Conservation (phyloP, 2,329 filamentous ascomycete genomes). For the Chaetomiaceae sp. region DNA sequence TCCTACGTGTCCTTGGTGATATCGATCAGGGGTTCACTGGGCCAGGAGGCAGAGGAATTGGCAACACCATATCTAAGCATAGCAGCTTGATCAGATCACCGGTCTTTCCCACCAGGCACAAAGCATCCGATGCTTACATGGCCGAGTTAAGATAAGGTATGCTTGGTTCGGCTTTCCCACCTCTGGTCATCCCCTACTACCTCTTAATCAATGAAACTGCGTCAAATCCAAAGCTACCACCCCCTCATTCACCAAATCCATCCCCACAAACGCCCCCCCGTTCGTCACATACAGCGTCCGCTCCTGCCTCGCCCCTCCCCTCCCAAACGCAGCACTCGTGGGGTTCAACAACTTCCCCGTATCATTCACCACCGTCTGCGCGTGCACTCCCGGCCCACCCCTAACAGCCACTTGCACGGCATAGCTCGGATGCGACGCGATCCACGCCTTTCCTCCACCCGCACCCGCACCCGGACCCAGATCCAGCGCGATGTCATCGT, state of each 20-base stretch:
- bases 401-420: conserved; percentile 5
- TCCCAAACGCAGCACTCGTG: conserved; percentile 16
- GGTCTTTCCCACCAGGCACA: no score
- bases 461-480: no score
- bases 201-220: no score
- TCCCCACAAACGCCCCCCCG: conserved; percentile 8
- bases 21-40: no score
- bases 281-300: conserved; percentile 19
- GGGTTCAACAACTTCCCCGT: conserved; percentile 11
- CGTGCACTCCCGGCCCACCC: background rate
- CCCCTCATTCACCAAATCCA: conserved; percentile 10
- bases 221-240: conserved; percentile 9
- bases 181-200: no score
- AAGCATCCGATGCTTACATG: no score
- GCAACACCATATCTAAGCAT: no score
- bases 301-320: conserved; percentile 11
- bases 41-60: no score
- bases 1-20: no score
- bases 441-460: conserved; percentile 13
- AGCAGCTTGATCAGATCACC: no score
- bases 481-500: conserved; percentile 21
- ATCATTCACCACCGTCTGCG: conserved; percentile 18
- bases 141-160: no score
- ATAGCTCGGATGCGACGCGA: conserved; percentile 19
- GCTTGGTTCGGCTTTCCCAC: no score